phyloP scores from a whole-genome alignment of 2,329 filamentous ascomycete species.

The Penicillium sp. region DNA sequence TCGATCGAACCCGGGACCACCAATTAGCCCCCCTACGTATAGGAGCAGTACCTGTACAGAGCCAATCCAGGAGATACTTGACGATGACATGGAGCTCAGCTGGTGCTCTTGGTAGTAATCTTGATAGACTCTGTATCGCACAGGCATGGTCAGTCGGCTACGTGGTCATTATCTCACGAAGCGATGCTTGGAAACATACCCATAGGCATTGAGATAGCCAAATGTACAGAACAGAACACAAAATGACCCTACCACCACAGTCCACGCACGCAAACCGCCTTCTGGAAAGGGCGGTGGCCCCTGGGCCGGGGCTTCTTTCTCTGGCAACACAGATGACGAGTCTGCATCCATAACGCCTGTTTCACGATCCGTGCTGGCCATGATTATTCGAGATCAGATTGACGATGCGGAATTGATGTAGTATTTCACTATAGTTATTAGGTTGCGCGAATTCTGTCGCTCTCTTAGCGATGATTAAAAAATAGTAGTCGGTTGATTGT shows the following conservation, averaged over 20 bases:
- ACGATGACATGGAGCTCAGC: slow-evolving; percentile 26
- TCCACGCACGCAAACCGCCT: slow-evolving; percentile 23
- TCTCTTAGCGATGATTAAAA: no score
- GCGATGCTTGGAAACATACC: slow-evolving; percentile 20
- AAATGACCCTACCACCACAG: slow-evolving; percentile 21
- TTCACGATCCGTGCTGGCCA: no score
- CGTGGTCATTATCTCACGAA: background rate
- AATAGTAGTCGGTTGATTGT: no score
- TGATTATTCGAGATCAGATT: no score
- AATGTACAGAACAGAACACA: slow-evolving; percentile 38
- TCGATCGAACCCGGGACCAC: slow-evolving; percentile 46
- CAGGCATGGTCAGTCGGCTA: slow-evolving; percentile 42
- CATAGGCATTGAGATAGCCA: slow-evolving; percentile 44
- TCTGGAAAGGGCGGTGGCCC: no score
- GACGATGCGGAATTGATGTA: no score
- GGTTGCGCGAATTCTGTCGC: no score
- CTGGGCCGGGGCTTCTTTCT: no score
- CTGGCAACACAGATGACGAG: no score
- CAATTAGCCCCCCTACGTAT: slow-evolving; percentile 37
- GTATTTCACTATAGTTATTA: no score
- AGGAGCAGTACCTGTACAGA: slow-evolving; percentile 43
- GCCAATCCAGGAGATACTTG: slow-evolving; percentile 45
- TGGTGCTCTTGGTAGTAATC: slow-evolving; percentile 41
- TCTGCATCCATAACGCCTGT: no score
- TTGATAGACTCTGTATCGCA: slow-evolving; percentile 45